Percentiles rank a stretch among this genome's conserved stretches.
Conservation (phyloP, 345 rosid genomes). For the Erysimum cheiranthoides region DNA sequence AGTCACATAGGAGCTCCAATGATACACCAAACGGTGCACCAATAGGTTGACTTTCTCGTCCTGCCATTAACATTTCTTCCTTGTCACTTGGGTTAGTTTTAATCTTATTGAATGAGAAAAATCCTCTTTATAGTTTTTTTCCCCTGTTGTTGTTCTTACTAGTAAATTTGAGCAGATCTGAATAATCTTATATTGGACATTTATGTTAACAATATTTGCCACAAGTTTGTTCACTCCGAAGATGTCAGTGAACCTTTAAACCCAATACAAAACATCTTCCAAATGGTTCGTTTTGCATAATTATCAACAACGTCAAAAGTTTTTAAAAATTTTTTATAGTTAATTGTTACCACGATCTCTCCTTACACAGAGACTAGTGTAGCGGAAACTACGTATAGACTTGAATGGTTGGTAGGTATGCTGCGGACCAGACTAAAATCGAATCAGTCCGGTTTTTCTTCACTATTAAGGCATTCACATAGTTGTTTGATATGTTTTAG, state of each 20-base stretch:
- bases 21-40: constrained; percentile 47
- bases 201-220: not conserved
- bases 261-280: not conserved
- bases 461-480: too few relatives aligned
- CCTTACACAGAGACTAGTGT: not conserved
- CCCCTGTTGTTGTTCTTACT: constrained; percentile 7
- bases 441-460: too few relatives aligned
- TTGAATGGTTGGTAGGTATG: too few relatives aligned
- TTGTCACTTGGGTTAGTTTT: constrained; percentile 22
- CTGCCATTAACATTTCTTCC: not conserved
- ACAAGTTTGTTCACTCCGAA: not conserved
- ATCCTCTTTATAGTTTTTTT: not conserved
- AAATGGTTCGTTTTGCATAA: not conserved
- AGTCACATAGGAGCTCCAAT: constrained; percentile 63
- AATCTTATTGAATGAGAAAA: constrained; percentile 12
- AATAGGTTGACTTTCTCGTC: constrained; percentile 20
- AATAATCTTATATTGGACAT: not conserved
- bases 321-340: too few relatives aligned
- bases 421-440: too few relatives aligned
- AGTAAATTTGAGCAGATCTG: not conserved
- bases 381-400: too few relatives aligned
- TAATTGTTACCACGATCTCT: too few relatives aligned
- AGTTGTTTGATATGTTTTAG: too few relatives aligned
- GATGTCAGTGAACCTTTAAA: constrained; percentile 1
- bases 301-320: not conserved